Percentiles rank a stretch among this genome's conserved stretches.
Evolutionary conservation across 2,329 filamentous ascomycete genomes (phyloP).

Genomic region (Pseudogymnoascus sp.): DNA sequence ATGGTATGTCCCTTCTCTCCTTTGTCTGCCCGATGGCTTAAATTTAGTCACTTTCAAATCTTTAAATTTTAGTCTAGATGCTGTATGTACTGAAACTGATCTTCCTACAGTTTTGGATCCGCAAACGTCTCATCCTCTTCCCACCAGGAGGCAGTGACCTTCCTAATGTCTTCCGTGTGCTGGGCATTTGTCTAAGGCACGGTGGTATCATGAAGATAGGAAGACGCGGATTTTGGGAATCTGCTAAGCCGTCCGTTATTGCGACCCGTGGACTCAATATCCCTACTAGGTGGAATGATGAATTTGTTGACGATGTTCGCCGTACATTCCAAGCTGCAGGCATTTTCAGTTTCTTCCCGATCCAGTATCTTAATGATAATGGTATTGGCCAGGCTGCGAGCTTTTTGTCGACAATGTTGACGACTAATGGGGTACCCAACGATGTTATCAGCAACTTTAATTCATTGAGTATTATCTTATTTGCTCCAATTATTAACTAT

Average conservation of each 20-base stretch:
- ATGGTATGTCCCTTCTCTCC: slow-evolving; percentile 19
- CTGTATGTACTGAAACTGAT: slow-evolving; percentile 18
- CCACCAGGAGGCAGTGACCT: slow-evolving; percentile 68
- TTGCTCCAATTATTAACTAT: slow-evolving; percentile 63
- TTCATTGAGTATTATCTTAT: slow-evolving; percentile 68
- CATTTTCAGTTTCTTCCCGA: slow-evolving; percentile 52
- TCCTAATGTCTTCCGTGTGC: slow-evolving; percentile 57
- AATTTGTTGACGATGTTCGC: slow-evolving; percentile 70
- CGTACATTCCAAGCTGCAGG: slow-evolving; percentile 62
- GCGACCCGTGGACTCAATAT: slow-evolving; percentile 35
- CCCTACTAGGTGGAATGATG: slow-evolving; percentile 65
- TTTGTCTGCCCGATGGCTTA: neutral
- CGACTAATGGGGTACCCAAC: slow-evolving; percentile 64
- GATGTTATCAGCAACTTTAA: slow-evolving; percentile 70
- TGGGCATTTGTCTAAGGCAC: slow-evolving; percentile 53
- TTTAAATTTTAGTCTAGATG: neutral
- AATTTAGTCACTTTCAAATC: neutral
- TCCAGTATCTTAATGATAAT: slow-evolving; percentile 29
- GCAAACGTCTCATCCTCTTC: slow-evolving; percentile 52
- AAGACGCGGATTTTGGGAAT: slow-evolving; percentile 49
- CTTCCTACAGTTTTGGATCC: slow-evolving; percentile 45
- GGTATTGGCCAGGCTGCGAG: slow-evolving; percentile 75
- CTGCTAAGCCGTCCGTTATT: slow-evolving; percentile 58
- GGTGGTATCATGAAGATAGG: slow-evolving; percentile 53
- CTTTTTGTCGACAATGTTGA: slow-evolving; percentile 71